Conservation (phyloP, 2,329 filamentous ascomycete genomes). For the Bimuria novae-zelandiae region DNA sequence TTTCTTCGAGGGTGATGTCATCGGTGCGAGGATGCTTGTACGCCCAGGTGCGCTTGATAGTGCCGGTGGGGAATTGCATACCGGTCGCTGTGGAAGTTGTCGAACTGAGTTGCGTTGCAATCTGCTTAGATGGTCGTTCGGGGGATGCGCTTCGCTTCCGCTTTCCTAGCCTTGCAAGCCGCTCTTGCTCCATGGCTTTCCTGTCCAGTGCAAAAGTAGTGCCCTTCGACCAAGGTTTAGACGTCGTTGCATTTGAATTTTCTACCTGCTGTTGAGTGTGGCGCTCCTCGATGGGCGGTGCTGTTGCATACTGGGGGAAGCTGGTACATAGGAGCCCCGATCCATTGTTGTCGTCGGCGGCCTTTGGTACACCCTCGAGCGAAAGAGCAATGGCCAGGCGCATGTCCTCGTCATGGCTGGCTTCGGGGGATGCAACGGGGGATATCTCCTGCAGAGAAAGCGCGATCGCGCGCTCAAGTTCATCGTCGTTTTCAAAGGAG, state of each 20-base stretch:
- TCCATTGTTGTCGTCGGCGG: not conserved
- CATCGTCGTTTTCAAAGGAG: conserved; percentile 33
- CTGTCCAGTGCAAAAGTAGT: conserved; percentile 67
- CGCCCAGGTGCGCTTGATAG: conserved; percentile 82
- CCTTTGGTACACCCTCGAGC: conserved; percentile 15
- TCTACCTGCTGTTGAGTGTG: conserved; percentile 7
- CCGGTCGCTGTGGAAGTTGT: conserved; percentile 3
- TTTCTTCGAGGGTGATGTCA: conserved; percentile 87
- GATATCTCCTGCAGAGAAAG: conserved; percentile 26
- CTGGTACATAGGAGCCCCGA: not conserved
- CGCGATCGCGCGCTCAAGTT: conserved; percentile 31
- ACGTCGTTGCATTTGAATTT: not conserved
- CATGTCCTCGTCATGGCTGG: conserved; percentile 31
- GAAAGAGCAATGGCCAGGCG: conserved; percentile 37
- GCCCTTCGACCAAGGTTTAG: not conserved
- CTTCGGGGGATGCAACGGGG: conserved; percentile 6
- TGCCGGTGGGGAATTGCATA: conserved; percentile 61
- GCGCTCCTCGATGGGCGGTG: not conserved
- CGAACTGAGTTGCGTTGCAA: not conserved
- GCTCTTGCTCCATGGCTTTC: conserved; percentile 83
- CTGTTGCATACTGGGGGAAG: conserved; percentile 8
- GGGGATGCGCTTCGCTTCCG: conserved; percentile 63
- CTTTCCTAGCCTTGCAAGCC: conserved; percentile 68
- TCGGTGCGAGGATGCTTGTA: conserved; percentile 65
- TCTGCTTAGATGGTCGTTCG: conserved; percentile 32